Evolutionary conservation across 352 stramenopile genomes (phyloP), one percentile per base, ranked within the genome.

Genomic region (Globisporangium canariense): DNA sequence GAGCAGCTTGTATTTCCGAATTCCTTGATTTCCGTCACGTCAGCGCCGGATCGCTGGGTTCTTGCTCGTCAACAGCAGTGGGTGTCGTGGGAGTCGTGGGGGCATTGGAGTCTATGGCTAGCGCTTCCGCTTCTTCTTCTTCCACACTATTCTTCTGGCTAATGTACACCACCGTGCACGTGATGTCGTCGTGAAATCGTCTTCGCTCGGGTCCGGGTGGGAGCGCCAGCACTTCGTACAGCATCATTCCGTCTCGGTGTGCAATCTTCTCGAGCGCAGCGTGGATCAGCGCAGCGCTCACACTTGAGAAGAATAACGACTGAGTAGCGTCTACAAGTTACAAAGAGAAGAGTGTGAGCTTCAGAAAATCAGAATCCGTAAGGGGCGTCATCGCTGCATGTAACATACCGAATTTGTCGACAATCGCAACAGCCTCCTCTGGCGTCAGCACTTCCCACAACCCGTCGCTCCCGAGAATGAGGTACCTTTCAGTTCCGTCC

Each of bases 401-500:
- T 14, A 9, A 10, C 71, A 58, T 73, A 93, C 84, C 85, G 20
- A 89, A 93, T 32, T 83, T 78, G 16, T 86, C 63, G 9, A 88
- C 79, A n/a, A 93, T 78, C 61, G 81, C 68, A 7, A 89, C 66
- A 22, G 80, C 85, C 45, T 94, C 81, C 54, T 86, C 74, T 3
- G 76, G 73, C 0, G 79, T 77, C 36, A 95, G 74, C 7, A 93
- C 79, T 69, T 95, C 87, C 85, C 84, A 95, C 5, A 95, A 67
- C 1, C 87, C 87, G 53, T 95, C 87, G 57, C 85, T 95, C 9
- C 79, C 87, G n/a, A 95, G 60, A 47, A 95, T 83, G 22, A 95
- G 56, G 41, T 77, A 89, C 58, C 86, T 80, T 47, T 95, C 83
- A 43, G 43, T 79, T 2, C 78, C 72, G 50, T 78, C 66, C 52